A percentile compares a stretch with the other conserved stretches of the same genome.
phyloP scores from a whole-genome alignment of 2,329 filamentous ascomycete genomes.

The Fusarium verrucosum region DNA sequence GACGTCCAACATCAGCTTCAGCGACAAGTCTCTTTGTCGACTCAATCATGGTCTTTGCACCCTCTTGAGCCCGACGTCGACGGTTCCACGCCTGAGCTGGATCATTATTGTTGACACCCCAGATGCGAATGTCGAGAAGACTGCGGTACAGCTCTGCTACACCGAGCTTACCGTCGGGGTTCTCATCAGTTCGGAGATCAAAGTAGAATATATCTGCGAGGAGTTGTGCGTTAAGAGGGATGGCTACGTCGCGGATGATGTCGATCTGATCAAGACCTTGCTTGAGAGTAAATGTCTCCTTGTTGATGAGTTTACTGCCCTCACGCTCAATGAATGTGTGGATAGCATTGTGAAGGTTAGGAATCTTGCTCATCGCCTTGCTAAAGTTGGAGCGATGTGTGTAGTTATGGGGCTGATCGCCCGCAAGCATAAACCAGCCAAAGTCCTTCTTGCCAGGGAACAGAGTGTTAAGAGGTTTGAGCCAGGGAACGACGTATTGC shows the following conservation, averaged over 20 bases:
- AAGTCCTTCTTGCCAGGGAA: conserved; percentile 52
- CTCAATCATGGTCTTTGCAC: conserved; percentile 49
- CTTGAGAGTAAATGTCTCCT: conserved; percentile 50
- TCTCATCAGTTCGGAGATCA: conserved; percentile 64
- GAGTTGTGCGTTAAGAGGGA: conserved; percentile 65
- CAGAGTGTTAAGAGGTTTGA: conserved; percentile 44
- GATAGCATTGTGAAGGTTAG: conserved; percentile 46
- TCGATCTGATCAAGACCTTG: conserved; percentile 54
- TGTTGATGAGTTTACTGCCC: conserved; percentile 53
- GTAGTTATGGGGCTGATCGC: conserved; percentile 47
- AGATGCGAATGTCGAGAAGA: conserved; percentile 56
- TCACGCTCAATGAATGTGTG: conserved; percentile 47
- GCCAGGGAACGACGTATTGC: conserved; percentile 50
- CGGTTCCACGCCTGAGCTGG: conserved; percentile 58
- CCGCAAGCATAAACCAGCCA: conserved; percentile 53
- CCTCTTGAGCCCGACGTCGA: conserved; percentile 54
- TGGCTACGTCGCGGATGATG: conserved; percentile 63
- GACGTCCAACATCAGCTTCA: conserved; percentile 47
- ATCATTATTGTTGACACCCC: conserved; percentile 59
- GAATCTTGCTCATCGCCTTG: conserved; percentile 49
- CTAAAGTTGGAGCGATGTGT: conserved; percentile 45
- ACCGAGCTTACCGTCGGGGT: conserved; percentile 59
- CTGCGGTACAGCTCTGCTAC: conserved; percentile 54
- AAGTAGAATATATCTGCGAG: conserved; percentile 67
- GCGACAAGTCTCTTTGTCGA: conserved; percentile 54